Conservation (phyloP, 2,329 filamentous ascomycete genomes). For the Aspergillus uvarum region DNA sequence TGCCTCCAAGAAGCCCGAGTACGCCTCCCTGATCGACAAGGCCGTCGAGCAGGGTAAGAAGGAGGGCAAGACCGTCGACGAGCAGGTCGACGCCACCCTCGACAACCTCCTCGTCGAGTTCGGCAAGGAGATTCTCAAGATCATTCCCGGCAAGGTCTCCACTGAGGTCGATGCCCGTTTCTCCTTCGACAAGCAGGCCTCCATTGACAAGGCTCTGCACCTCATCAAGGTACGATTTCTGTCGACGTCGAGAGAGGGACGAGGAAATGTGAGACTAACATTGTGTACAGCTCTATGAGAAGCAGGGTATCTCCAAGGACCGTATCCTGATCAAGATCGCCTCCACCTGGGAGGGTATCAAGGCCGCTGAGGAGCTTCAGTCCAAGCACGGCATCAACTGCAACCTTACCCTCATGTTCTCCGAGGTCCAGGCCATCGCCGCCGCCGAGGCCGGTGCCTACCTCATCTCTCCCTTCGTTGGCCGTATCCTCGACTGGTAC, state of each 20-base stretch:
- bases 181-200: slow-evolving; percentile 92
- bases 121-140: slow-evolving; percentile 93
- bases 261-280: not conserved
- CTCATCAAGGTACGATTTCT: slow-evolving; percentile 74
- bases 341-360: slow-evolving; percentile 99
- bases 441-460: slow-evolving; percentile 92
- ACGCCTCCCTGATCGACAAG: slow-evolving; percentile 84
- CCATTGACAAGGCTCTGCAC: slow-evolving; percentile 91
- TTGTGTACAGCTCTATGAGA: slow-evolving; percentile 85
- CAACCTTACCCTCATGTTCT: slow-evolving; percentile 99
- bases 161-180: slow-evolving; percentile 96
- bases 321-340: slow-evolving; percentile 98
- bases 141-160: slow-evolving; percentile 97
- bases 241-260: not conserved
- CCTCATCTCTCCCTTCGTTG: slow-evolving; percentile 99
- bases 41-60: slow-evolving; percentile 85
- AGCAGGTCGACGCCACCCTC: slow-evolving; percentile 84
- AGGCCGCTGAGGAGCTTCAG: slow-evolving; percentile 96
- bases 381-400: slow-evolving; percentile 93
- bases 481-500: slow-evolving; percentile 99
- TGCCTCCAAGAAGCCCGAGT: slow-evolving; percentile 96
- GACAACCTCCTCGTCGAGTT: slow-evolving; percentile 97
- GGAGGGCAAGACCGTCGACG: slow-evolving; percentile 65
- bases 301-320: slow-evolving; percentile 86
- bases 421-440: slow-evolving; percentile 86